Evolutionary conservation across 805 yeast species (phyloP), one percentile per base, ranked within the genome.

Genomic region (Jamesozyma piceae): DNA sequence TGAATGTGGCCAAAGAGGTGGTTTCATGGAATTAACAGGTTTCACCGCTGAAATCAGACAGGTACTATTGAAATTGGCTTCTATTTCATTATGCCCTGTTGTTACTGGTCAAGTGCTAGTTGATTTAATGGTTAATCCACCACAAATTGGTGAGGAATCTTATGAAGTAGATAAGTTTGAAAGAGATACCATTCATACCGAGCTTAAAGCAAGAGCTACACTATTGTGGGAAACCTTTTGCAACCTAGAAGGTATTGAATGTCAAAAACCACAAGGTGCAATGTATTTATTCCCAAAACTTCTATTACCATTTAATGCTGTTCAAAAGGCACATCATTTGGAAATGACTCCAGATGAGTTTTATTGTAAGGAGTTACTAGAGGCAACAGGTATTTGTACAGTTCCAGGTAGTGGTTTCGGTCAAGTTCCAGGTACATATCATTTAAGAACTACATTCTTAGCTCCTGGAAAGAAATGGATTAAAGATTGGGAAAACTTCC

Each of bases 1-100:
- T 49, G 99, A 92, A 67, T 92, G 99, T 73, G 99, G 99, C 47
- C 98, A 92, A 69, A 80, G 99, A 67, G 99, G 97, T 55, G 99
- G 99, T 5, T 92, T 89, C 70, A 84, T 92, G 92, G 99, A 92
- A 65, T 67, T 89, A 6, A 74, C 81, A 10, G 96, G 96, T 1
- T 84, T 92, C 65, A 68, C 73, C 13, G 71, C 69, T 3, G 88
- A 82, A 36, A 80, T 89, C 15, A 67, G 72, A 53, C 83, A 77
- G 26, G 74, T 84, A 43, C 72, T 92, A 41, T 71, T 82, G 63
- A 92, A 92, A 67, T 69, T 94, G 52, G 94, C 95, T 15, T 83
- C 95, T 11, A 88, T 92, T 51, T 81, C 92, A 26, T 72, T 92
- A 43, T 92, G 98, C 63, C 90, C 97, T 0, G 95, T 87, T 1